Evolutionary conservation across 768 basidiomycete species (phyloP).

Genomic region (Gymnopilus junonius): DNA sequence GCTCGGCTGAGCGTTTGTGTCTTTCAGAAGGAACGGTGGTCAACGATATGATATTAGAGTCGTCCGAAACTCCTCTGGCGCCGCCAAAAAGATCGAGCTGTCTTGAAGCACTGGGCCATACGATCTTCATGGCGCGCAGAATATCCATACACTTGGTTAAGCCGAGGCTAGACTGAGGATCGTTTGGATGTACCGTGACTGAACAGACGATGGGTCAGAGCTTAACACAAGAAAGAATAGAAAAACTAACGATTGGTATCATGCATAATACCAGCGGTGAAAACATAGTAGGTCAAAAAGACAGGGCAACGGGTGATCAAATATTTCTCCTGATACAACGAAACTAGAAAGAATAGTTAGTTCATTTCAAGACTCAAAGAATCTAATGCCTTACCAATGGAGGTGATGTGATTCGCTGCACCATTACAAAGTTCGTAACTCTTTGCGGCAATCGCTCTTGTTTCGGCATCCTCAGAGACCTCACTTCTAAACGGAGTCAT

Average conservation of each 20-base stretch:
- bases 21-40: constrained; percentile 35
- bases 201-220: not conserved
- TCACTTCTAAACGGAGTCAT: constrained; percentile 32
- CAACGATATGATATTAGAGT: constrained; percentile 20
- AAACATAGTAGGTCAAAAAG: constrained; percentile 79
- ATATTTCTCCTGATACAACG: constrained; percentile 66
- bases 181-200: constrained; percentile 68
- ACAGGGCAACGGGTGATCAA: constrained; percentile 64
- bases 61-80: constrained; percentile 43
- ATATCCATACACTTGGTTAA: constrained; percentile 70
- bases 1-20: constrained; percentile 65
- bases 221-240: not conserved
- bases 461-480: constrained; percentile 55
- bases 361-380: not conserved
- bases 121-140: constrained; percentile 63
- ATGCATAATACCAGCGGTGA: constrained; percentile 83
- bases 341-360: constrained; percentile 37
- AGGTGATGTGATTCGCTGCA: constrained; percentile 81
- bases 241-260: constrained; percentile 64
- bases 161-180: constrained; percentile 71
- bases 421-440: constrained; percentile 74
- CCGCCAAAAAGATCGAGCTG: constrained; percentile 75
- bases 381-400: constrained; percentile 52
- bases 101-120: constrained; percentile 80
- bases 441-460: constrained; percentile 57